phyloP scores from a whole-genome alignment of 2,329 filamentous ascomycete genomes.

The Akanthomyces uredinophilus region DNA sequence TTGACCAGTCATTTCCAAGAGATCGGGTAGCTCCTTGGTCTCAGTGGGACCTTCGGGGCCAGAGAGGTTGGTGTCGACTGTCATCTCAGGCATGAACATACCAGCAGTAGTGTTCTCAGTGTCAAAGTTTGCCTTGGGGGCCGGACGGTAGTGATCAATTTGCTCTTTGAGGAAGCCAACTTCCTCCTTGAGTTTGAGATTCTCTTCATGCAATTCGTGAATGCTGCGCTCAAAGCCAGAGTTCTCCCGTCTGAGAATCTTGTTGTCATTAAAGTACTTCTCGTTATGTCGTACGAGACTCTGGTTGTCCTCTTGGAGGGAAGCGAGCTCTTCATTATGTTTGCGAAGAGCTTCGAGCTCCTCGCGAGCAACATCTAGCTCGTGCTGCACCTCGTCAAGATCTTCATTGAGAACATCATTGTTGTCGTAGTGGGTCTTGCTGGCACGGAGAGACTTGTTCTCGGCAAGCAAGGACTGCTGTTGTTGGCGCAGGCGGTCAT shows the following conservation, averaged over 20 bases:
- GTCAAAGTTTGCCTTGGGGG: conserved; percentile 32
- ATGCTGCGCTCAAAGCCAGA: conserved; percentile 42
- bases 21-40: conserved; percentile 25
- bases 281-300: conserved; percentile 51
- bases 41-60: conserved; percentile 29
- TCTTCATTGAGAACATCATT: conserved; percentile 33
- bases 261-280: conserved; percentile 50
- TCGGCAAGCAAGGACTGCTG: conserved; percentile 40
- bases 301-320: conserved; percentile 42
- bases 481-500: conserved; percentile 36
- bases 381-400: conserved; percentile 35
- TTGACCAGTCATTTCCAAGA: conserved; percentile 15
- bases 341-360: conserved; percentile 10
- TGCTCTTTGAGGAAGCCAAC: conserved; percentile 42
- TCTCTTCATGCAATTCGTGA: conserved; percentile 41
- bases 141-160: conserved; percentile 37
- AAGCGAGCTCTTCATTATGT: conserved; percentile 5
- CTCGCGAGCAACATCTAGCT: conserved; percentile 34
- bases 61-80: conserved; percentile 22
- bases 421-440: conserved; percentile 33
- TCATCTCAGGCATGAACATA: conserved; percentile 17
- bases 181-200: conserved; percentile 43
- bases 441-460: conserved; percentile 40
- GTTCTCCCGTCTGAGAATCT: conserved; percentile 43
- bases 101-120: conserved; percentile 31